Evolutionary conservation across 164 flowering plant species (phyloP), one percentile per base, ranked within the genome.

Genomic region (Warburgia ugandensis): DNA sequence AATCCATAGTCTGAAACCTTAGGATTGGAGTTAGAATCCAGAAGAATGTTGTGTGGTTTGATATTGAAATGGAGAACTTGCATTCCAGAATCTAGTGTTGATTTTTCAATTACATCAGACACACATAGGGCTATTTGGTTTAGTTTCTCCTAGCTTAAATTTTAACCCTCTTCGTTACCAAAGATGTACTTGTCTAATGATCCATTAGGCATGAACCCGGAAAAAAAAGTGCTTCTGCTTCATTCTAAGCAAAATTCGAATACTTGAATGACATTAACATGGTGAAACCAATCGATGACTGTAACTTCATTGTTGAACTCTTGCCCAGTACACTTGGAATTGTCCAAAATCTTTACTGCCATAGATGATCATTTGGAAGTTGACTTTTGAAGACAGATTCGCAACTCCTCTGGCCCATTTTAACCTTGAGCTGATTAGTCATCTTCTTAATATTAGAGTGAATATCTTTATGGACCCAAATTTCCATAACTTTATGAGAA

Each of bases 1-100:
- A 61, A 37, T 12, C 65, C 65, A 23, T 54, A 61, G 38, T 61
- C 54, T 3, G 59, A 61, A 6, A 54, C 31, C 46, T 61, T 61
- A 7, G 65, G 59, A 29, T 6, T 21, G 30, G 54, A 61, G 30
- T 38, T 23, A 8, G 33, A 12, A 20, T 61, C 59, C 4, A 49
- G 31, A 6, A 58, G 26, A 29, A 58, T 58, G 26, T 58, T 58
- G 39, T 58, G 41, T 6, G 61, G 58, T 11, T 61, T 61, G 51
- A 61, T 61, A 30, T 61, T 54, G 32, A 61, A 40, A 25, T 61
- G 65, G 12, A 54, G 47, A n/a, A 48, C 54, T 9, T 49, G 3
- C 33, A 33, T 37, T 22, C 48, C 45, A 19, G 59, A 61, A 5
- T 49, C 65, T 22, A 30, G 29, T 40, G 48, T 54, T 22, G 49